Evolutionary conservation across 2,329 filamentous ascomycete species (phyloP), one percentile per base, ranked within the genome.

Genomic region (Rhinocladiella similis): DNA sequence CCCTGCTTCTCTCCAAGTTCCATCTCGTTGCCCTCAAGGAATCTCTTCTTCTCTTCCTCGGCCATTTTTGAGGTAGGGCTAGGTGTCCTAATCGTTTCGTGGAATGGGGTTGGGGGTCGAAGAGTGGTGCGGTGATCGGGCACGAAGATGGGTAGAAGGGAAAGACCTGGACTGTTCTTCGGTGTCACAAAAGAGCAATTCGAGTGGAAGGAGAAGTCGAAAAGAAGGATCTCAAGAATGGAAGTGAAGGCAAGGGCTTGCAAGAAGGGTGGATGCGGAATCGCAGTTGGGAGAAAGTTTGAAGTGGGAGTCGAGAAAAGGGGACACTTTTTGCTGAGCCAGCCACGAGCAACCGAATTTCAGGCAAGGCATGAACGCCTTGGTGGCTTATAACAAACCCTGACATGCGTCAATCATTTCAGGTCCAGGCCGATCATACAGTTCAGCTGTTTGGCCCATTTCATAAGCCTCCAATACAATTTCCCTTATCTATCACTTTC

Each of bases 21-120:
- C 70, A 90, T 81, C 61, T 82, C 77, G 69, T 87, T 90, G 71
- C 94, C 89, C 27, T 66, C 63, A 41, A 66, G 63, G 47, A 66
- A 69, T 83, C 81, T 71, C 89, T 88, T 74, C 90, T 63, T 94
- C 82, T 94, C 95, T 73, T 92, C 91, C 80, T 94, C 89, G 69
- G 87, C 82, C 91, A 96, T 96, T 64, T 67, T 80, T 52, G 38
- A 20, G 20, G 14, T 9, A 42, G 49, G 43, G 14, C 9, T 54
- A 47, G 5, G 27, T 45, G 19, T 50, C 46, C 38, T 12, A 27
- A 27, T 16, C 33, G 33, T 41, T 16, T n/a, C 33, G 20, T 16
- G 14, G 22, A 33, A 33, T 33, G 45, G 14, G 38, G 22, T 18
- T 22, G 27, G 43, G 29, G 33, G 45, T 47, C 20, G 7, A 35